These are phyloP conservation scores for Eucalyptus caleyi DNA, from an alignment of 345 rosid genomes.

Conservation along the genomic window DNA sequence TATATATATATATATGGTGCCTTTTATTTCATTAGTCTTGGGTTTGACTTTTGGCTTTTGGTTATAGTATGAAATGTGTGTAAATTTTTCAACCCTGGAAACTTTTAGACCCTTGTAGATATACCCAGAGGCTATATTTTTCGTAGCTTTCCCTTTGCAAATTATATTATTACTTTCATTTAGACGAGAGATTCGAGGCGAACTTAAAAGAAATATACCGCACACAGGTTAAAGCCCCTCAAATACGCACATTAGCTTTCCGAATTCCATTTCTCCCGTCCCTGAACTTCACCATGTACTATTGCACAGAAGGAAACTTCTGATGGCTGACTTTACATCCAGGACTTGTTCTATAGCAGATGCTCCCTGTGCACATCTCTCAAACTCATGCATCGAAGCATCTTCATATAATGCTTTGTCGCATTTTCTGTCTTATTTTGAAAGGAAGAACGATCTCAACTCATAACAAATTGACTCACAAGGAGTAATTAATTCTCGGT, in stretches of 20 bases:
- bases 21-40: not conserved
- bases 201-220: not conserved
- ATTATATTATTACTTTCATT: not conserved
- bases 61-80: not conserved
- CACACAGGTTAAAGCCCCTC: not conserved
- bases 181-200: not conserved
- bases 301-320: not conserved
- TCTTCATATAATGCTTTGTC: not conserved
- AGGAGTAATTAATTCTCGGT: not conserved
- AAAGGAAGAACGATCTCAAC: not conserved
- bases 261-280: not conserved
- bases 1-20: not conserved
- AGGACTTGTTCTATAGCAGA: not conserved
- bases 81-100: not conserved
- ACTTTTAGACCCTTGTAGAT: not conserved
- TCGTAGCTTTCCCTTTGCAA: not conserved
- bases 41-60: not conserved
- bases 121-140: not conserved
- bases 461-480: not conserved
- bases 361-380: not conserved
- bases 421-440: not conserved
- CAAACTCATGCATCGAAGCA: not conserved
- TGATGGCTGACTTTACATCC: not conserved
- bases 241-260: not conserved
- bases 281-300: not conserved